phyloP scores from a whole-genome alignment of 148 eudicot genomes.

The Arbutus unedo region DNA sequence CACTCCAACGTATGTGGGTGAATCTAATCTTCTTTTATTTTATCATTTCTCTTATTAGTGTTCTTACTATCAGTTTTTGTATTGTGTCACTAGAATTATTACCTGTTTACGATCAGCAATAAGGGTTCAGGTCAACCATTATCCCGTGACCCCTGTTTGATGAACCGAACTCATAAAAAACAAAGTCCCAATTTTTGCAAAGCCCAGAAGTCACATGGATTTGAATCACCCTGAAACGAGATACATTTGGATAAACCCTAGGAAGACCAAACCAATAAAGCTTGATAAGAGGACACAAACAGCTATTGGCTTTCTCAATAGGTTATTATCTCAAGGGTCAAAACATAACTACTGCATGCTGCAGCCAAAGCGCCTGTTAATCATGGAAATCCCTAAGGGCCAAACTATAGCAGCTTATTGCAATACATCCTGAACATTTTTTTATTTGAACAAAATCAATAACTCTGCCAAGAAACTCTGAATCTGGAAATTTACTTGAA shows the following conservation, averaged over 20 bases:
- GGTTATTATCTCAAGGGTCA: neutral
- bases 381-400: neutral
- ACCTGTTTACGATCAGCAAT: neutral
- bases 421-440: neutral
- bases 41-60: neutral
- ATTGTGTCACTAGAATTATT: neutral
- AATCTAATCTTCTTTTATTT: neutral
- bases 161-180: neutral
- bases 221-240: neutral
- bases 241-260: neutral
- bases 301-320: neutral
- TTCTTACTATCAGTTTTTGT: neutral
- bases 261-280: neutral
- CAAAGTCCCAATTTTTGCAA: neutral
- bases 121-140: neutral
- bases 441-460: neutral
- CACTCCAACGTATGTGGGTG: neutral
- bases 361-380: neutral
- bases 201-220: neutral
- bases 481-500: neutral
- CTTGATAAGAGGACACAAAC: conserved; percentile 1
- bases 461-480: neutral
- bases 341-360: neutral
- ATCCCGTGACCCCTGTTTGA: neutral
- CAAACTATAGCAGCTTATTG: neutral